These are phyloP conservation scores for Ceriops tagal DNA, from an alignment of 345 rosid species.

Conservation along the genomic window DNA sequence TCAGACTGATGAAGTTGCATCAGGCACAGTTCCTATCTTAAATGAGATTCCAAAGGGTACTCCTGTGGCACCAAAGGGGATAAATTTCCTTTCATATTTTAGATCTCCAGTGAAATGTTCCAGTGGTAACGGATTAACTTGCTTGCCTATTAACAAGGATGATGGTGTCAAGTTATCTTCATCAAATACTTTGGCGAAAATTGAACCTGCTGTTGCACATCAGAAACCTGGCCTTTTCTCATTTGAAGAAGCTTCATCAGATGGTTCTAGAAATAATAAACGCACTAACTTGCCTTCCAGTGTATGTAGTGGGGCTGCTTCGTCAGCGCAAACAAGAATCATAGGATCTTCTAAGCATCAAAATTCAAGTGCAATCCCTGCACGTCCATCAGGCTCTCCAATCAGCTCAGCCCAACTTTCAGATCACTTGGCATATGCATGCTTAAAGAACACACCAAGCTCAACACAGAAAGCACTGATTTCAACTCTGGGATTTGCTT, in stretches of 20 bases:
- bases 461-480: conserved; percentile 45
- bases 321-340: conserved; percentile 23
- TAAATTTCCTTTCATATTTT: conserved; percentile 59
- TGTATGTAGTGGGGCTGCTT: conserved; percentile 9
- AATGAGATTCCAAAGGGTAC: conserved; percentile 25
- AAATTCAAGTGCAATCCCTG: conserved; percentile 17
- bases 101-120: conserved; percentile 32
- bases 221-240: conserved; percentile 12
- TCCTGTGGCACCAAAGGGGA: conserved; percentile 30
- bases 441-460: conserved; percentile 30
- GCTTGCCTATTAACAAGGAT: conserved; percentile 14
- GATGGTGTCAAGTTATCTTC: conserved; percentile 13
- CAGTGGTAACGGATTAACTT: conserved; percentile 17
- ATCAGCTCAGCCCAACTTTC: conserved; percentile 30
- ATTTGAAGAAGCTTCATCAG: conserved; percentile 11
- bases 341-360: conserved; percentile 14
- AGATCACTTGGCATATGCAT: conserved; percentile 17
- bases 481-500: conserved; percentile 60
- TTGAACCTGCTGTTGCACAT: conserved; percentile 8
- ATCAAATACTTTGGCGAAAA: conserved; percentile 21
- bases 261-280: conserved; percentile 8
- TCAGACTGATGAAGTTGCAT: conserved; percentile 18
- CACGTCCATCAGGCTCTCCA: conserved; percentile 21
- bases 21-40: conserved; percentile 15
- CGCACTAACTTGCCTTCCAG: conserved; percentile 18